Conservation (phyloP, 208 protist genomes). For the Wallacemonas sp. region DNA sequence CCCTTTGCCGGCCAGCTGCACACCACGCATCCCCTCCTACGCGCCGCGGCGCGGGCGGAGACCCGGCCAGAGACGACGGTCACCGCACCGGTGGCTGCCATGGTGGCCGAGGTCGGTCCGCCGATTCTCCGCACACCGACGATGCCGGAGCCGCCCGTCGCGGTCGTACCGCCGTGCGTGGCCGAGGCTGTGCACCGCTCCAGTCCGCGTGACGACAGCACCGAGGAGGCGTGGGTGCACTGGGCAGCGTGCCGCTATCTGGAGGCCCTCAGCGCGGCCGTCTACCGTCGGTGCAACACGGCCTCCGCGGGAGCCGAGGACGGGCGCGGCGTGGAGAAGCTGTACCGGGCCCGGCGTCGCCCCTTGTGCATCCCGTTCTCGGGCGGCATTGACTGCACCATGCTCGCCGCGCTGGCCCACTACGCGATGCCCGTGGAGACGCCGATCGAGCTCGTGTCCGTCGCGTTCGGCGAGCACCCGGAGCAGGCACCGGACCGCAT, state of each 20-base stretch:
- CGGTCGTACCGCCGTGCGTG: slow-evolving; percentile 27
- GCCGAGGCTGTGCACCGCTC: slow-evolving; percentile 26
- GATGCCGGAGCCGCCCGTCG: slow-evolving; percentile 15
- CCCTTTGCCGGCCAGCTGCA: slow-evolving; percentile 45
- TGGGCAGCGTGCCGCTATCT: slow-evolving; percentile 63
- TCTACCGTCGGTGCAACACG: slow-evolving; percentile 62
- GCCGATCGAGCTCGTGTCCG: slow-evolving; percentile 95
- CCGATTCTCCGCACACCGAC: slow-evolving; percentile 7
- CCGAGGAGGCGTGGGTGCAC: slow-evolving; percentile 42
- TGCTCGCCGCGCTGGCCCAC: slow-evolving; percentile 92
- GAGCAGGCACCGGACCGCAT: slow-evolving; percentile 86
- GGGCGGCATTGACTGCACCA: slow-evolving; percentile 94
- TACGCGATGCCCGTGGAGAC: slow-evolving; percentile 70
- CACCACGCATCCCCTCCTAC: slow-evolving; percentile 55
- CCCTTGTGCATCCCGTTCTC: slow-evolving; percentile 91
- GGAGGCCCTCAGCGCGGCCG: slow-evolving; percentile 68
- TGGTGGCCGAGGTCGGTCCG: not conserved
- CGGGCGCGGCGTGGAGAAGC: slow-evolving; percentile 36
- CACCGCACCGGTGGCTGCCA: slow-evolving; percentile 2
- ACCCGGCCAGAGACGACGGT: not conserved
- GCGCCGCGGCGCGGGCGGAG: slow-evolving; percentile 20
- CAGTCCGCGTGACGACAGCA: slow-evolving; percentile 16
- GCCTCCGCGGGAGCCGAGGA: slow-evolving; percentile 50
- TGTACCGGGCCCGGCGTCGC: slow-evolving; percentile 38
- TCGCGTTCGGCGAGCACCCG: slow-evolving; percentile 88